Conservation (phyloP, 805 yeast genomes). For the Kluyveromyces aestuarii region DNA sequence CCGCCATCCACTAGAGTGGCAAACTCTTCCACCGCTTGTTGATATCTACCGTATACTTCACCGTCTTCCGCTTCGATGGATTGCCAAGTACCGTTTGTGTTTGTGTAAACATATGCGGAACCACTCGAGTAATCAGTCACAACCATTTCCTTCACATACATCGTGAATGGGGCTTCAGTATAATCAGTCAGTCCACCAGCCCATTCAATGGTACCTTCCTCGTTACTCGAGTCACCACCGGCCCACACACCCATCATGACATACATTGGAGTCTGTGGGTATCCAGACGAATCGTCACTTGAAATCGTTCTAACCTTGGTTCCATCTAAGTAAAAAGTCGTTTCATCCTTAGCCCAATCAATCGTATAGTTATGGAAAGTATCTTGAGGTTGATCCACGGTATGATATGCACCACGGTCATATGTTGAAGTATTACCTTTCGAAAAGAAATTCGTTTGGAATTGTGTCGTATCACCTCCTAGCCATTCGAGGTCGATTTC, state of each 20-base stretch:
- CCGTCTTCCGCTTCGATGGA: conserved; percentile 54
- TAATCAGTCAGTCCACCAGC: conserved; percentile 72
- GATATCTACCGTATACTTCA: conserved; percentile 48
- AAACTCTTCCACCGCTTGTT: conserved; percentile 37
- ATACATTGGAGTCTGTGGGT: conserved; percentile 87
- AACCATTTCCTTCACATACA: conserved; percentile 48
- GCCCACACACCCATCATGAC: conserved; percentile 69
- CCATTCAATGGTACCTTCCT: conserved; percentile 68
- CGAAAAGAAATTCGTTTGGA: conserved; percentile 73
- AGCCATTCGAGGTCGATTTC: conserved; percentile 86
- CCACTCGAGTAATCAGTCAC: conserved; percentile 71
- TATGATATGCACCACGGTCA: conserved; percentile 70
- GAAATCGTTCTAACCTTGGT: conserved; percentile 51
- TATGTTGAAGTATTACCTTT: conserved; percentile 72
- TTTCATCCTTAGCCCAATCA: conserved; percentile 66
- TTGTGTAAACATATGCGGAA: conserved; percentile 44
- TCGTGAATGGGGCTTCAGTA: conserved; percentile 55
- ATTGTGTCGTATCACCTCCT: conserved; percentile 67
- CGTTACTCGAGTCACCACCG: conserved; percentile 64
- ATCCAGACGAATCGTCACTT: conserved; percentile 52
- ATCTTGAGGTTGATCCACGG: conserved; percentile 43
- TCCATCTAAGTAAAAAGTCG: conserved; percentile 72
- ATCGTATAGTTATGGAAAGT: conserved; percentile 69
- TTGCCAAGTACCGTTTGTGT: conserved; percentile 47
- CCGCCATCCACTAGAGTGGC: conserved; percentile 20